phyloP scores from a whole-genome alignment of 768 basidiomycete genomes.

The Rubroboletus satanas region DNA sequence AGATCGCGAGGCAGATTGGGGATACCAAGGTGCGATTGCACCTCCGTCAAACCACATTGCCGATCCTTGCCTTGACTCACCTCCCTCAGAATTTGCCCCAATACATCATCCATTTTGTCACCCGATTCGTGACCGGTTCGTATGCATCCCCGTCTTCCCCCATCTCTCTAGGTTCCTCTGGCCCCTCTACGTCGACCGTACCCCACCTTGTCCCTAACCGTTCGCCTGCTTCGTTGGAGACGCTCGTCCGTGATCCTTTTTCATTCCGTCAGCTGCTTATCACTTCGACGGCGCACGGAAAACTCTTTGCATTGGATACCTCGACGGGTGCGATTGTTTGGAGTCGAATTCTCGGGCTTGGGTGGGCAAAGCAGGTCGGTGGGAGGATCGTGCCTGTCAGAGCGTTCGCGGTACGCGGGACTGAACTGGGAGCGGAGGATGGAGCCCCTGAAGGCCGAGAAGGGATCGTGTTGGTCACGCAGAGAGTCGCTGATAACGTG shows the following conservation, averaged over 20 bases:
- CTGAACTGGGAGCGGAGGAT: conserved; percentile 23
- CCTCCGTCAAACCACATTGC: not conserved
- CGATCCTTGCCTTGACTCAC: not conserved
- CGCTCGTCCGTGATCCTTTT: conserved; percentile 68
- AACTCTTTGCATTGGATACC: conserved; percentile 79
- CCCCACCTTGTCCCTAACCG: conserved; percentile 18
- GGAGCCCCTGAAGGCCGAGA: conserved; percentile 7
- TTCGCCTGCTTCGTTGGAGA: conserved; percentile 32
- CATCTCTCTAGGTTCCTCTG: conserved; percentile 23
- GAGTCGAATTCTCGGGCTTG: conserved; percentile 73
- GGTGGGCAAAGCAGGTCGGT: conserved; percentile 58
- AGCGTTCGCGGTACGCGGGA: conserved; percentile 47
- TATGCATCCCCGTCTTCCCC: conserved; percentile 47
- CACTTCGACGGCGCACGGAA: conserved; percentile 64
- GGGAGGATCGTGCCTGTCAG: conserved; percentile 56
- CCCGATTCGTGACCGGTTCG: conserved; percentile 68
- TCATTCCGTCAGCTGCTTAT: conserved; percentile 86
- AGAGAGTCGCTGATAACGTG: conserved; percentile 61
- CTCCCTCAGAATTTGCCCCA: conserved; percentile 60
- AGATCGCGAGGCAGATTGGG: conserved; percentile 52
- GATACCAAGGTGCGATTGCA: conserved; percentile 50
- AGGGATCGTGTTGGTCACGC: conserved; percentile 63
- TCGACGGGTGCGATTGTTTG: conserved; percentile 74
- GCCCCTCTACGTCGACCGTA: conserved; percentile 7
- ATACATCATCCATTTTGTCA: conserved; percentile 62